A percentile compares a stretch with the other conserved stretches of the same genome.
Conservation (phyloP, 345 rosid genomes). For the Limnanthes douglasii region DNA sequence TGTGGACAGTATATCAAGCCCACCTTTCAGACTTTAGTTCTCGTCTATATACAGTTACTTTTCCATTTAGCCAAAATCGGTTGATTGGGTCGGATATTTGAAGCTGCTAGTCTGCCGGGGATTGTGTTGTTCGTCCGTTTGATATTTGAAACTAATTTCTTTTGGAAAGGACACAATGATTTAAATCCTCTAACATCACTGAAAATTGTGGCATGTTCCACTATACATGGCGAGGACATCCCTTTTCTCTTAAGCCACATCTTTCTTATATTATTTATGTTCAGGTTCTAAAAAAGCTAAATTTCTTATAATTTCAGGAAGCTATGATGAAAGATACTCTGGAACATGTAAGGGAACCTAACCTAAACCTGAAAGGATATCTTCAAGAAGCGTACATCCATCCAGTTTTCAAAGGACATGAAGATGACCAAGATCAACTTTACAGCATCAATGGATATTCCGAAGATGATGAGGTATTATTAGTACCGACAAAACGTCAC, state of each 20-base stretch:
- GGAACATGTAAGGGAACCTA: slow-evolving; percentile 67
- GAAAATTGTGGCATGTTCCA: too few species aligned
- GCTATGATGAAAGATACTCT: slow-evolving; percentile 92
- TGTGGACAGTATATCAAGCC: too few species aligned
- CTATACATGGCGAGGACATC: too few species aligned
- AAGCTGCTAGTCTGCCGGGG: too few species aligned
- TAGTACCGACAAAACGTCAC: slow-evolving; percentile 65
- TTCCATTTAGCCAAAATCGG: too few species aligned
- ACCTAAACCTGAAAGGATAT: slow-evolving; percentile 52
- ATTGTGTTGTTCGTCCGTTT: too few species aligned
- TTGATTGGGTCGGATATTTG: too few species aligned
- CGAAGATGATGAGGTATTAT: slow-evolving; percentile 32
- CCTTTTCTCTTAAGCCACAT: not conserved
- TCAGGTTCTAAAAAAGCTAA: not conserved
- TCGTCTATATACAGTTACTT: too few species aligned
- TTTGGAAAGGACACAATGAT: too few species aligned
- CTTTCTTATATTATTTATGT: not conserved
- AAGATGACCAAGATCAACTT: slow-evolving; percentile 21
- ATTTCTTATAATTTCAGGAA: slow-evolving; percentile 41
- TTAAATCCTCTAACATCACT: too few species aligned
- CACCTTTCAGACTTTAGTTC: too few species aligned
- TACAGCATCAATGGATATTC: slow-evolving; percentile 9
- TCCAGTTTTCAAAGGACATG: slow-evolving; percentile 47
- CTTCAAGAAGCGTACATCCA: slow-evolving; percentile 67
- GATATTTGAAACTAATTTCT: too few species aligned